Base-by-base conservation (phyloP, 1,139 yeast genomes). In the Debaryomyces sp. region DNA sequence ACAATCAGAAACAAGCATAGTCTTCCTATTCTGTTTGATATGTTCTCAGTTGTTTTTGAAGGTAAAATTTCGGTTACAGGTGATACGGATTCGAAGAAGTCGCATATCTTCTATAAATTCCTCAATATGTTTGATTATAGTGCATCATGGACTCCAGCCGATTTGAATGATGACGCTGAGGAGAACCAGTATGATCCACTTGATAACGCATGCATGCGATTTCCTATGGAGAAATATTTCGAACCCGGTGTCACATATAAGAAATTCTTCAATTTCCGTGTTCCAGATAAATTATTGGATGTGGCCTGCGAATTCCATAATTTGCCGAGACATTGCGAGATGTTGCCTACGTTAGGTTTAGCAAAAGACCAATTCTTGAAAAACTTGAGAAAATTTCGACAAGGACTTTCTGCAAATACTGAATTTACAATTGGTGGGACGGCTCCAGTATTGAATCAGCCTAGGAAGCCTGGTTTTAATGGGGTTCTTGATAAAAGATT, bases 71-170 rank as follows among this genome's bases (percentile, higher is more conserved):
- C 67, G 0, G 60, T 65, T 50, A 67, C 66, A 6, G 56, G 57
- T 37, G 49, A 53, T 40, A 55, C 57, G 30, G 57, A 50, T 29
- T 50, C 61, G 12, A 46, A 55, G 4, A 58, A 57, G 29, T 57
- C 52, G 36, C 59, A 54, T 6, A 54, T 53, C 7, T 51, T 52
- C 17, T 53, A 48, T 18, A 61, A 64, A 45, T 71, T 73, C 48
- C 58, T 72, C 17, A 69, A 64, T 45, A 71, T 73, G 77, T 71
- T 73, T 52, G 78, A 73, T 54, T 72, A 71, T 55, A 66, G 66
- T 49, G 78, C 77, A 3, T 69, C 73, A 34, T 73, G 77, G 76
- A 71, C 68, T 46, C 77, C 72, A 47, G 77, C 68, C 0, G 60
- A 55, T 45, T 59, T 71, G 27, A 75, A 71, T 50, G 51, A 71